Base-by-base conservation (phyloP, 192 early-diverging fungal genomes). In the Entophlyctis helioformis region DNA sequence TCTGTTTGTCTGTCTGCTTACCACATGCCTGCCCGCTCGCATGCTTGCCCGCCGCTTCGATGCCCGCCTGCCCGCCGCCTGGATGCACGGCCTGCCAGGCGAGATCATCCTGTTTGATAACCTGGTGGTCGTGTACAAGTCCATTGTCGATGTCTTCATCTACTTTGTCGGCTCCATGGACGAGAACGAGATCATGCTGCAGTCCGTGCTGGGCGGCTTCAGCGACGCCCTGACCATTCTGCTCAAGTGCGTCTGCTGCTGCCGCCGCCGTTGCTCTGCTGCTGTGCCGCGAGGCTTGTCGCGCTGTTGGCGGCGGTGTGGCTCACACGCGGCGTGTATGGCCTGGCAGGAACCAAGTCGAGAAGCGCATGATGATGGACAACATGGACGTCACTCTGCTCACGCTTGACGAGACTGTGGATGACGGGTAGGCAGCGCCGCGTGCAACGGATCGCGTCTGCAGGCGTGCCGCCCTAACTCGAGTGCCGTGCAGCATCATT, bases 51-150 rank as follows among this genome's bases (percentile, higher is more conserved):
- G 19, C 27, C 1, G 33, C 3, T 5, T 19, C 24, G 19, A 29
- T 57, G 10, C 36, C 41, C 22, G 21, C 32, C 12, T 25, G 15
- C 25, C 31, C 18, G 36, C 20, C 23, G 11, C 3, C 15, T 21
- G 19, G 18, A 25, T 26, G 3, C 4, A 41, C 15, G 36, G 26
- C 16, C 39, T 21, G 54, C 44, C 53, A 84, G 81, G 72, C 62
- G 89, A 98, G 59, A 80, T 98, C 39, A 80, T 96, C n/a, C 62
- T 98, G 50, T 89, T 87, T 42, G 91, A 98, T 45, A 86, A 85
- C 38, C 86, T 91, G 36, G 79, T 94, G 12, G 84, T 96, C 38
- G 67, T 91, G 3, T 91, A 89, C 71, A 83, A 84, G 42, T 78
- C 72, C 59, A 72, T 80, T 28, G 81, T 85, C 54, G 91, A 96